Evolutionary conservation across 257 asterid genomes (phyloP).

Genomic region (Lantana camara): DNA sequence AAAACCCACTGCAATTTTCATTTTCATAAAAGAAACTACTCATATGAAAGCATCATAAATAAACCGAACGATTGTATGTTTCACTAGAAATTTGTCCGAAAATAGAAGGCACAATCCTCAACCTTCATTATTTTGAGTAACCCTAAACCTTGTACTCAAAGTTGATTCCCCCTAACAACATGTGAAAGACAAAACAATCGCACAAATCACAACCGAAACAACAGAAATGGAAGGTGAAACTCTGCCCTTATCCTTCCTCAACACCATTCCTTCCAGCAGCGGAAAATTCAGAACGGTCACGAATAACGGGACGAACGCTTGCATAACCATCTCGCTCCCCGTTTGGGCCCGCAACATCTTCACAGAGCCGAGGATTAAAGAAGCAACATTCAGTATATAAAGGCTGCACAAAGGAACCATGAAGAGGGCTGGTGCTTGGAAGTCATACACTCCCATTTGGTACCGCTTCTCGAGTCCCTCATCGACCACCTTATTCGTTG

Average conservation of each 20-base stretch:
- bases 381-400: slow-evolving; percentile 41
- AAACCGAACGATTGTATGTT: too few relatives aligned
- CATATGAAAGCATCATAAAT: too few relatives aligned
- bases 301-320: slow-evolving; percentile 43
- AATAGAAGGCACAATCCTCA: too few relatives aligned
- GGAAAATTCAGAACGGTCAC: slow-evolving; percentile 47
- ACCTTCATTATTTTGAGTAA: too few relatives aligned
- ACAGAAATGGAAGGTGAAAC: slow-evolving; percentile 35
- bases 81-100: too few relatives aligned
- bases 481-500: slow-evolving; percentile 57
- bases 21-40: too few relatives aligned
- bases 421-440: slow-evolving; percentile 46
- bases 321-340: slow-evolving; percentile 39
- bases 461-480: slow-evolving; percentile 44
- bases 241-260: slow-evolving; percentile 57
- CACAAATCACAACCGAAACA: slow-evolving; percentile 28
- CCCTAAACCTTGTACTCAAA: too few relatives aligned
- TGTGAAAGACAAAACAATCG: slow-evolving; percentile 21
- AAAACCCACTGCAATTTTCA: too few relatives aligned
- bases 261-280: slow-evolving; percentile 65
- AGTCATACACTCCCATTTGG: slow-evolving; percentile 52
- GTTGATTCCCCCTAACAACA: too few relatives aligned
- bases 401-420: slow-evolving; percentile 54
- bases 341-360: slow-evolving; percentile 16
- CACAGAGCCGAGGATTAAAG: slow-evolving; percentile 41